Evolutionary conservation across 805 yeast species (phyloP).

Genomic region (Lipomyces starkeyi): DNA sequence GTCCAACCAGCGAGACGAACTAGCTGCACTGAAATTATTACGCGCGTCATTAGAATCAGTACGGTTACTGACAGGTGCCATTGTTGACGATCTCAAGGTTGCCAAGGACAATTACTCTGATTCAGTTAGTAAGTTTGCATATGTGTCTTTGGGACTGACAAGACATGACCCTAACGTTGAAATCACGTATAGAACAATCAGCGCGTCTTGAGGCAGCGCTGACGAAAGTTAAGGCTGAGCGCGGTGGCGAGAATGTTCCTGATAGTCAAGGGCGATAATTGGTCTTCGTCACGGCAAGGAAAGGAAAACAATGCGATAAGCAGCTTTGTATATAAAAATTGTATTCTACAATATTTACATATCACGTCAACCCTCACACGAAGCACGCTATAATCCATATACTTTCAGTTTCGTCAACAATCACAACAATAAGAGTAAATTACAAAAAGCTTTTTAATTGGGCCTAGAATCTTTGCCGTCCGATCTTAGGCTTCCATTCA

Average conservation of each 20-base stretch:
- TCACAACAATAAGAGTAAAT: not conserved
- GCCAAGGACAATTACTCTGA: slow-evolving; percentile 25
- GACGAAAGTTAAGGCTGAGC: not conserved
- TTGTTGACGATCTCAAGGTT: slow-evolving; percentile 26
- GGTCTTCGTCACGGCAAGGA: not conserved
- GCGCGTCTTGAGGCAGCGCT: slow-evolving; percentile 3
- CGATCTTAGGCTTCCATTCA: slow-evolving; percentile 46
- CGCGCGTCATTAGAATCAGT: slow-evolving; percentile 38
- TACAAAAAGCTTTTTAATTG: not conserved
- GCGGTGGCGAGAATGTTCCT: not conserved
- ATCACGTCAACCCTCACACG: not conserved
- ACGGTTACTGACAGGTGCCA: slow-evolving; percentile 22
- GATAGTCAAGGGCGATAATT: not conserved
- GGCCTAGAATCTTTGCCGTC: slow-evolving; percentile 27
- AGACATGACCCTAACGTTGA: not conserved
- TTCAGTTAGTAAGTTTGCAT: slow-evolving; percentile 19
- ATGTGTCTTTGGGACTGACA: not conserved
- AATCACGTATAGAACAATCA: not conserved
- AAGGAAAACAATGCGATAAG: not conserved
- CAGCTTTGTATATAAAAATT: not conserved
- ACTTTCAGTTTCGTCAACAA: not conserved
- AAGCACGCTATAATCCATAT: no score
- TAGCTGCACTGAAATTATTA: slow-evolving; percentile 21
- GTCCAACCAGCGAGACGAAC: slow-evolving; percentile 16
- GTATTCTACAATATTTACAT: not conserved